A percentile compares a stretch with the other conserved stretches of the same genome.
These are phyloP conservation scores for Suhomyces emberorum DNA, from an alignment of 805 yeast species.

Conservation along the genomic window DNA sequence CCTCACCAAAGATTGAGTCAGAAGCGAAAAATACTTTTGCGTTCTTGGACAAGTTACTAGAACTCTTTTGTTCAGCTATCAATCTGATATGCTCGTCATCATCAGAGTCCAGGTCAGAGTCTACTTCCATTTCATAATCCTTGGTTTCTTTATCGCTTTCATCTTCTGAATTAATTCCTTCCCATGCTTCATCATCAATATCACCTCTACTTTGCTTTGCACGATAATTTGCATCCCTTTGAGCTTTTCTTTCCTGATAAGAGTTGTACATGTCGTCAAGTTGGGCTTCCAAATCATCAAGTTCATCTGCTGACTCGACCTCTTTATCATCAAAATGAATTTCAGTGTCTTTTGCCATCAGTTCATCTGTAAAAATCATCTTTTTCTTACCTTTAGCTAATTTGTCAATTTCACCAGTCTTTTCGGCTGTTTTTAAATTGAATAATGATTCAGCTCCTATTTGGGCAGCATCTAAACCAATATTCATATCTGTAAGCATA, in stretches of 20 bases:
- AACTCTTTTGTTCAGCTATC: conserved; percentile 48
- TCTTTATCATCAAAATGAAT: conserved; percentile 43
- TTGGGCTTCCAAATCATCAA: conserved; percentile 73
- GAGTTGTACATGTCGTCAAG: conserved; percentile 76
- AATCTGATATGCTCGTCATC: conserved; percentile 67
- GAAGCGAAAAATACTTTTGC: conserved; percentile 42
- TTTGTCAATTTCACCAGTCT: conserved; percentile 75
- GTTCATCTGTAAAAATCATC: conserved; percentile 58
- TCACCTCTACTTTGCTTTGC: conserved; percentile 76
- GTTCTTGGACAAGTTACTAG: conserved; percentile 30
- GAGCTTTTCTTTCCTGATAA: conserved; percentile 64
- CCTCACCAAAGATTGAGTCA: conserved; percentile 36
- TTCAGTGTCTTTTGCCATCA: conserved; percentile 52
- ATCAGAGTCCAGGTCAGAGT: conserved; percentile 51
- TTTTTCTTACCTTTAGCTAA: conserved; percentile 73
- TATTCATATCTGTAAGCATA: conserved; percentile 88
- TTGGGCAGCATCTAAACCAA: conserved; percentile 89
- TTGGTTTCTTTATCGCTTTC: conserved; percentile 34
- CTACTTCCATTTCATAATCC: conserved; percentile 43
- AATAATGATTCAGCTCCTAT: conserved; percentile 77
- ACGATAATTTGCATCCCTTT: conserved; percentile 63
- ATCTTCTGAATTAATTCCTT: conserved; percentile 58
- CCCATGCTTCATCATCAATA: conserved; percentile 74
- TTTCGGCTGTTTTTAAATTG: conserved; percentile 80
- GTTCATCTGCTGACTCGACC: conserved; percentile 46